Evolutionary conservation across 2,329 filamentous ascomycete species (phyloP).

Genomic region (Zarea fungicola): DNA sequence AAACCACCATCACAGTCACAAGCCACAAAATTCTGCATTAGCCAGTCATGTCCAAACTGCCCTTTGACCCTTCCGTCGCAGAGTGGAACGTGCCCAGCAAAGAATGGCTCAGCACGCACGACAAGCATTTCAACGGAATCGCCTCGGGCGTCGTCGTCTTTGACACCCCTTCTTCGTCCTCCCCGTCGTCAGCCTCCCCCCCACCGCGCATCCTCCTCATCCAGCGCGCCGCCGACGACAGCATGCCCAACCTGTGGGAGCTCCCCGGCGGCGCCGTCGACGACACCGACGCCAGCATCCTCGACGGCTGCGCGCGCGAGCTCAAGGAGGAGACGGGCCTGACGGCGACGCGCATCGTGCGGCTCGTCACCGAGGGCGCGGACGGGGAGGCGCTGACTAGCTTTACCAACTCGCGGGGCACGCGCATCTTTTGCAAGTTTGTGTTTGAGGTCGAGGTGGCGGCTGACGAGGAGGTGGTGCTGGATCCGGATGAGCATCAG

Average conservation of each 20-base stretch:
- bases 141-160: slow-evolving; percentile 32
- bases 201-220: slow-evolving; percentile 36
- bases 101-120: slow-evolving; percentile 21
- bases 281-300: slow-evolving; percentile 33
- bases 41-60: slow-evolving; percentile 16
- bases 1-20: too few relatives aligned
- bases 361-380: slow-evolving; percentile 25
- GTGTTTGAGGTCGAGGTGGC: slow-evolving; percentile 33
- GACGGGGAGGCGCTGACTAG: slow-evolving; percentile 20
- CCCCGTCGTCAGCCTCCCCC: too few relatives aligned
- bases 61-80: slow-evolving; percentile 20
- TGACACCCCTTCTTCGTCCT: slow-evolving; percentile 16
- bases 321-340: slow-evolving; percentile 44
- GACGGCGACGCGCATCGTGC: slow-evolving; percentile 22
- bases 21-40: background rate
- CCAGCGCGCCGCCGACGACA: slow-evolving; percentile 41
- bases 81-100: slow-evolving; percentile 21
- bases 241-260: slow-evolving; percentile 43
- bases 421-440: slow-evolving; percentile 26
- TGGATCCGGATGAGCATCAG: slow-evolving; percentile 38
- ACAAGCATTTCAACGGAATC: slow-evolving; percentile 26
- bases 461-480: slow-evolving; percentile 22
- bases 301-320: slow-evolving; percentile 42
- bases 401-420: slow-evolving; percentile 31
- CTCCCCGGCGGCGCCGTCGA: slow-evolving; percentile 45